Conservation (phyloP, 805 yeast species). For the Isabelozyma gotoi region DNA sequence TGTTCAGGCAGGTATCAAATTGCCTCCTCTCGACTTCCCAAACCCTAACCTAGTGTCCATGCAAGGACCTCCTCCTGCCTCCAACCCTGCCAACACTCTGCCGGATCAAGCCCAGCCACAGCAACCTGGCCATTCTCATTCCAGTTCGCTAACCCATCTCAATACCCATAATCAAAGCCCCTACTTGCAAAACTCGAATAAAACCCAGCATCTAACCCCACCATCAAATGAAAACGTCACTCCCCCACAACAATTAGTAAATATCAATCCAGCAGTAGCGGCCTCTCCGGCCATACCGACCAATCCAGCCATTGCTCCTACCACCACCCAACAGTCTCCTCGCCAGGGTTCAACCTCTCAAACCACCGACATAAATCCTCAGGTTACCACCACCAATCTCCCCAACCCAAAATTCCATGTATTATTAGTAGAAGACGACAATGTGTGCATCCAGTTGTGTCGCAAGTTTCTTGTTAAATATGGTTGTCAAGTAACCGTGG, state of each 20-base stretch:
- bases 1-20: constrained; percentile 58
- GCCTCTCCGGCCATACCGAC: constrained; percentile 12
- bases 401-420: constrained; percentile 62
- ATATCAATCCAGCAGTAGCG: constrained; percentile 5
- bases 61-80: constrained; percentile 14
- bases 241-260: constrained; percentile 11
- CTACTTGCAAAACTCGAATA: not conserved
- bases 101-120: constrained; percentile 1
- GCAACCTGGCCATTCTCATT: constrained; percentile 5
- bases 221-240: constrained; percentile 10
- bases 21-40: constrained; percentile 66
- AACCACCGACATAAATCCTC: constrained; percentile 6
- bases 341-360: constrained; percentile 4
- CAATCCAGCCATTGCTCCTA: constrained; percentile 2
- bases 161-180: constrained; percentile 6
- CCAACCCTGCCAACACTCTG: constrained; percentile 2
- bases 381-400: constrained; percentile 20
- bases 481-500: constrained; percentile 92
- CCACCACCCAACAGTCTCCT: constrained; percentile 3
- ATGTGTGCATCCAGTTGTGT: constrained; percentile 79
- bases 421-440: constrained; percentile 76
- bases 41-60: constrained; percentile 25
- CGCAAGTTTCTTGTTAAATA: constrained; percentile 78
- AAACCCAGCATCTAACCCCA: constrained; percentile 8
- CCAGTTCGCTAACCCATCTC: constrained; percentile 8